Percentiles rank a stretch among this genome's conserved stretches.
Conservation (phyloP, 208 protist species). For the Leishmania aethiopica region DNA sequence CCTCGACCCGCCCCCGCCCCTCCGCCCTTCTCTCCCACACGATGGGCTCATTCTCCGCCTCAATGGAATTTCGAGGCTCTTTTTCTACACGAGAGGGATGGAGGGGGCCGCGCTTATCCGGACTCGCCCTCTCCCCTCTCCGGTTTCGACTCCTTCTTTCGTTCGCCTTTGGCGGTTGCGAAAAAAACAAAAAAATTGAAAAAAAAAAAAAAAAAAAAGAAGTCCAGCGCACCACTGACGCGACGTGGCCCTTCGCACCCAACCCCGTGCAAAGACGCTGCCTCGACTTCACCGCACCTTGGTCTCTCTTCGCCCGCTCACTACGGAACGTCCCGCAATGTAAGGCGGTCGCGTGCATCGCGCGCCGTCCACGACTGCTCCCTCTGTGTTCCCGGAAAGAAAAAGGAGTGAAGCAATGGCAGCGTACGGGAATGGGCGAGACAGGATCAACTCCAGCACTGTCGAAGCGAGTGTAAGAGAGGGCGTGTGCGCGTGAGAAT, state of each 20-base stretch:
- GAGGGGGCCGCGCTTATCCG: background rate
- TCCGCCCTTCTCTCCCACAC: background rate
- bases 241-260: background rate
- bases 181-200: background rate
- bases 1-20: background rate
- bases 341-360: background rate
- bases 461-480: background rate
- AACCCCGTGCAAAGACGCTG: background rate
- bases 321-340: background rate
- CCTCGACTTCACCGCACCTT: background rate
- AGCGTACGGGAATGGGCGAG: background rate
- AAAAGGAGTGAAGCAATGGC: background rate
- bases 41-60: background rate
- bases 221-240: background rate
- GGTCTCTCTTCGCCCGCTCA: background rate
- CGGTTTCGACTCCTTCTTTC: background rate
- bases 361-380: background rate
- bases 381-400: background rate
- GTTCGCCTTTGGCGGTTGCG: background rate
- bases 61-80: background rate
- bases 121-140: background rate
- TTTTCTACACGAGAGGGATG: background rate
- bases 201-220: no score
- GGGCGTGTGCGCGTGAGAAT: background rate
- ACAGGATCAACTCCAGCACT: background rate